Evolutionary conservation across 2,329 filamentous ascomycete species (phyloP), one percentile per base, ranked within the genome.

Genomic region (Ambrosiella xylebori): DNA sequence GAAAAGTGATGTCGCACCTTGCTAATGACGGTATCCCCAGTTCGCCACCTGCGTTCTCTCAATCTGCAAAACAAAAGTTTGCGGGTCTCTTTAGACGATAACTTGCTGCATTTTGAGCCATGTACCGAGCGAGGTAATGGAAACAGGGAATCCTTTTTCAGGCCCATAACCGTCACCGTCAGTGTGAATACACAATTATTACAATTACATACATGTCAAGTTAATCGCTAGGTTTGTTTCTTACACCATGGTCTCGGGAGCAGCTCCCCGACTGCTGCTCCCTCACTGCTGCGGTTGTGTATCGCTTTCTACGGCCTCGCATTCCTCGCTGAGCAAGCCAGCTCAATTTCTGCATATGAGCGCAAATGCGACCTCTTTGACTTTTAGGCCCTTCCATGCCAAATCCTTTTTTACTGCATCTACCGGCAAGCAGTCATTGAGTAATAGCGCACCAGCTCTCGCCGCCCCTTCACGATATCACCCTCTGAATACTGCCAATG

Each of bases 221-320:
- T 35, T 56, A 50, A 56, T 38, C n/a, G 13, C 38, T 40, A 5
- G 12, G 62, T 62, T 61, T 64, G 61, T 61, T 64, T 19, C 35
- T 36, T 51, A 66, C 65, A 71, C 64, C 64, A 77, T 77, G 75
- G 71, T 71, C 67, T 71, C 73, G 69, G 74, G 72, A 68, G 70
- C 71, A 66, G 69, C 74, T 65, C 74, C 74, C 64, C 73, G 72
- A 65, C 70, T 70, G 68, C 70, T 76, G 70, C 70, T 75, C 69
- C 74, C 74, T 41, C 47, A 58, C 36, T 47, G 55, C 57, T 56
- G 59, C 56, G 47, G 56, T 39, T 52, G 56, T 36, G 47, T 36
- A 15, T 19, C 17, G 17, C n/a, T 17, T 51, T 39, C 17, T 7
- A 11, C 13, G 41, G 27, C 45, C 8, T 13, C 40, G 15, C 38